Conservation (phyloP, 164 flowering plant species). For the Chloranthus sessilifolius region DNA sequence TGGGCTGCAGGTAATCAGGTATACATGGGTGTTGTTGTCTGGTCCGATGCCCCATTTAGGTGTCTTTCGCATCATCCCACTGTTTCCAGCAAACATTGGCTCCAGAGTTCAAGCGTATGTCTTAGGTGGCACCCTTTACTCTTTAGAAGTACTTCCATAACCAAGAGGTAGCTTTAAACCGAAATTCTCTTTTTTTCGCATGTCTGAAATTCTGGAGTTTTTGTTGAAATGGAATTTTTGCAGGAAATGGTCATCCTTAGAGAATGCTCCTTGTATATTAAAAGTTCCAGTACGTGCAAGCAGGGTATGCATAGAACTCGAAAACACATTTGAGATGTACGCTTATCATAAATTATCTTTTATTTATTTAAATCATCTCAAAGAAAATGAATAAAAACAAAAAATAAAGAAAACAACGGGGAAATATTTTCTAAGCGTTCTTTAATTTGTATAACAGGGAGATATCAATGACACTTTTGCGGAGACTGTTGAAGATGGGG, state of each 20-base stretch:
- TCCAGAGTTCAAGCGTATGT: slow-evolving; percentile 11
- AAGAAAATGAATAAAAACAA: no score
- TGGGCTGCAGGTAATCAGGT: slow-evolving; percentile 5
- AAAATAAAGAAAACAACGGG: background rate
- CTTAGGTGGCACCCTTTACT: slow-evolving; percentile 13
- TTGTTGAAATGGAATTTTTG: slow-evolving; percentile 4
- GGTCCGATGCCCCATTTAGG: slow-evolving; percentile 18
- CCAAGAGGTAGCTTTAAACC: slow-evolving; percentile 16
- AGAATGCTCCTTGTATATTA: slow-evolving; percentile 7
- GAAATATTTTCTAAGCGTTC: slow-evolving; percentile 1
- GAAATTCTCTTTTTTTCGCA: background rate
- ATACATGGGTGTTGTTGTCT: slow-evolving; percentile 20
- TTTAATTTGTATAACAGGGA: slow-evolving; percentile 27
- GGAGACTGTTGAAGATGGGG: slow-evolving; percentile 22
- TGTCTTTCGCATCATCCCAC: slow-evolving; percentile 7
- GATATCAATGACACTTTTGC: slow-evolving; percentile 24
- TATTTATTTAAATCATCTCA: no score
- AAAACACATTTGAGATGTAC: background rate
- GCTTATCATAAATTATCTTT: background rate
- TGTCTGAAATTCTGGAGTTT: background rate
- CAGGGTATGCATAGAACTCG: slow-evolving; percentile 19
- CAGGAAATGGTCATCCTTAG: slow-evolving; percentile 19
- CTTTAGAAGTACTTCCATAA: slow-evolving; percentile 12
- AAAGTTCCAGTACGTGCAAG: slow-evolving; percentile 21
- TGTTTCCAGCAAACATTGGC: slow-evolving; percentile 6